Evolutionary conservation across 768 basidiomycete species (phyloP), one percentile per base, ranked within the genome.

Genomic region (Chalciporus pseudorubinellus): DNA sequence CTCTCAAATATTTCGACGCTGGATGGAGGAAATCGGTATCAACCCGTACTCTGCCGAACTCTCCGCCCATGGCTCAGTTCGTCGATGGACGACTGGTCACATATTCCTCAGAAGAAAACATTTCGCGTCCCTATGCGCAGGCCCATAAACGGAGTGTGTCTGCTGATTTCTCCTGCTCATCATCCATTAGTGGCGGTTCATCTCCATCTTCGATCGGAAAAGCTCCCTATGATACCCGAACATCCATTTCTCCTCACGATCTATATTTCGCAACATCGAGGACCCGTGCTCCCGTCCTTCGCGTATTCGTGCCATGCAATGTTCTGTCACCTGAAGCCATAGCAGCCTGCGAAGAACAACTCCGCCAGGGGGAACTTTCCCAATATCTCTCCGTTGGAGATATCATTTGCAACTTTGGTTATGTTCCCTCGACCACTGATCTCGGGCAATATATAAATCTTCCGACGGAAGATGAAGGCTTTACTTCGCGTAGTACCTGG

Each of bases 381-480:
- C 69, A 75, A 6, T 79, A 89, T 60, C 74, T 92, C n/a, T 88
- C 85, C 1, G 77, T 77, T 0, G 90, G 90, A 1, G 90, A 92
- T 59, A 68, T 91, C 33, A 76, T 92, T 19, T 89, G 85, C 62
- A 92, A 92, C 66, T 75, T 92, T 41, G 90, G 90, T 6, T 90
- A 83, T 59, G 74, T 92, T 14, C 87, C 86, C 1, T 70, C 77
- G 0, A 61, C 62, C 0, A 55, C 68, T 11, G 51, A 68, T 5
- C 61, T 66, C 16, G 69, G 62, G 18, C 59, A 63, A 39, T 58
- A 52, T n/a, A 51, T 59, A 1, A 59, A 66, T 38, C 50, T 55
- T 51, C 51, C 46, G 22, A 52, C 52, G 43, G 64, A 58, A 39
- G 58, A 57, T 22, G 57, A 59, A 3, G 54, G 57, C 29, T 9